Base-by-base conservation (phyloP, 495 filamentous ascomycete species). In the Aspergillus bertholletiae region DNA sequence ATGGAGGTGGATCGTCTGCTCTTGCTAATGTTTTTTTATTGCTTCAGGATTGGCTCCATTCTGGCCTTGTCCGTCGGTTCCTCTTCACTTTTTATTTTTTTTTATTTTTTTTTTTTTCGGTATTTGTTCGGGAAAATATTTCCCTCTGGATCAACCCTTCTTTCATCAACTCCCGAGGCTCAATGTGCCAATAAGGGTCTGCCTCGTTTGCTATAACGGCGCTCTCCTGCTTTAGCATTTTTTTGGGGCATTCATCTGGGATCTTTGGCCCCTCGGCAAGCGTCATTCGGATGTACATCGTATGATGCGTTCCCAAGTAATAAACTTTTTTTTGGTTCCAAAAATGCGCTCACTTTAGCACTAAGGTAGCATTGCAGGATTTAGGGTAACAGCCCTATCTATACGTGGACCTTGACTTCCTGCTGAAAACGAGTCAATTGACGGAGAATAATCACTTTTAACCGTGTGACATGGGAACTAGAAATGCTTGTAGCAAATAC, bases 41-140 rank as follows among this genome's bases (percentile, higher is more conserved):
- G 39, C 39, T 43, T 43, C 18, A 22, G 18, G 39, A 22, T 43
- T 43, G 18, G 39, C 8, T 43, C n/a, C n/a, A n/a, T n/a, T n/a
- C n/a, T n/a, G n/a, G n/a, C n/a, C n/a, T n/a, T n/a, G n/a, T n/a
- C 23, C 26, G 44, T 44, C 58, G 24, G 30, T 23, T 11, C 45
- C n/a, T 20, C 37, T 21, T 22, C n/a, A 18, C 15, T 21, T 40
- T n/a, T n/a, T n/a, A n/a, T n/a, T n/a, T n/a, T n/a, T n/a, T n/a
- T n/a, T n/a, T n/a, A n/a, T n/a, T n/a, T n/a, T n/a, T n/a, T n/a
- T n/a, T n/a, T n/a, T 41, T 51, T 32, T 59, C 66, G 70, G 70
- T 60, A 68, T 61, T 65, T 63, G 49, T 55, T 71, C 68, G 67
- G 69, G 45, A 46, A 67, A 67, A 67, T 49, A 40, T 23, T 37